Base-by-base conservation (phyloP, 139 green algal genomes). In the Chlorella ohadii region DNA sequence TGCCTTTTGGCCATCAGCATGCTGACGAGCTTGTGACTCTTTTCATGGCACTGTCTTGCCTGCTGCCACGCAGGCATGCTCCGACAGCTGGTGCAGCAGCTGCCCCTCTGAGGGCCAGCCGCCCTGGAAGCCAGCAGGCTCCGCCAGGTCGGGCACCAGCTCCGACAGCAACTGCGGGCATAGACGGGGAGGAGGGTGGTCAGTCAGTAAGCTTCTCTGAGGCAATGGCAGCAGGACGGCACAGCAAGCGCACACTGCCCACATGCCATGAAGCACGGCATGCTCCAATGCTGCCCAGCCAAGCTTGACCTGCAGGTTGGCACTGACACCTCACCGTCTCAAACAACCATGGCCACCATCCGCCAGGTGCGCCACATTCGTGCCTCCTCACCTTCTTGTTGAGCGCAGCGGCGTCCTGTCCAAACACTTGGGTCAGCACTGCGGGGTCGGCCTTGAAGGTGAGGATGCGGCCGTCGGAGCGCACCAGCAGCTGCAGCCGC, bases 401-500 rank as follows among this genome's bases (percentile, higher is more conserved):
- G 23, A 75, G 68, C 23, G 38, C 27, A 1, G 38, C 23, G 9
- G 68, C 41, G 17, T 75, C 74, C 74, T 80, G 74, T 0, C 74
- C 74, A 67, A 80, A 80, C 51, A 66, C n/a, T 5, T 47, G 51
- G 3, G 51, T 25, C 22, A 67, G 31, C 31, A 67, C 51, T 0
- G 74, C 55, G 11, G 74, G 33, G 74, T 80, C 74, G 9, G 51
- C 33, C 33, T 80, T 67, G 74, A 68, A 67, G 33, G 74, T 57
- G 9, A 80, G 38, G 22, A 80, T 47, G 4, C 23, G 6, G 74
- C 74, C 74, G 74, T 80, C 74, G 19, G 31, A 34, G 31, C 55
- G 74, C 51, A 80, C 31, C 74, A 80, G 74, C 74, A 80, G 74
- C 74, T 36, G 51, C 51, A 80, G 20, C 19, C 74, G 74, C 74